phyloP scores from a whole-genome alignment of 805 yeast species.

The Teunomyces cretensis region DNA sequence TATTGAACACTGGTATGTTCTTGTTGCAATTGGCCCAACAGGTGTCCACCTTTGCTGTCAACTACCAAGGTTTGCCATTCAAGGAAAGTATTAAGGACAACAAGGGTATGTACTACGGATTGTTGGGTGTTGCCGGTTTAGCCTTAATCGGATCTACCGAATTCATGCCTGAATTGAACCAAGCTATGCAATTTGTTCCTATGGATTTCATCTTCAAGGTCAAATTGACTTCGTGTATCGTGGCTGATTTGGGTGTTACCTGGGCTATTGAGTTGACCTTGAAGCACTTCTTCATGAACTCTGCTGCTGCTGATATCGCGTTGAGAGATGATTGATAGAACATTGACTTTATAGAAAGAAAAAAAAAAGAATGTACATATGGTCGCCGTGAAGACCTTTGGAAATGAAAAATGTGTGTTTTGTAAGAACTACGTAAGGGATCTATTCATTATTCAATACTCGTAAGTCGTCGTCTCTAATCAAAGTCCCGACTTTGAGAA shows the following conservation, averaged over 20 bases:
- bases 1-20: slow-evolving; percentile 94
- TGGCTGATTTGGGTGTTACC: slow-evolving; percentile 73
- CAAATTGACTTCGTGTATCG: slow-evolving; percentile 70
- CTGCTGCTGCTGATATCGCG: slow-evolving; percentile 90
- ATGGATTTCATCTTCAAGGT: slow-evolving; percentile 74
- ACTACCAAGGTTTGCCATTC: slow-evolving; percentile 96
- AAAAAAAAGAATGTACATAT: not conserved
- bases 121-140: slow-evolving; percentile 84
- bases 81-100: slow-evolving; percentile 87
- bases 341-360: not conserved
- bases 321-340: slow-evolving; percentile 26
- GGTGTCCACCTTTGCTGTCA: slow-evolving; percentile 95
- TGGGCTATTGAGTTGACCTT: slow-evolving; percentile 78
- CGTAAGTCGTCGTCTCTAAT: slow-evolving; percentile 28
- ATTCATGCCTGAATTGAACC: slow-evolving; percentile 90
- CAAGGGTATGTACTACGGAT: slow-evolving; percentile 95
- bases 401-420: not conserved
- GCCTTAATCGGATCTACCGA: slow-evolving; percentile 93
- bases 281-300: slow-evolving; percentile 86
- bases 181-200: slow-evolving; percentile 87
- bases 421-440: not conserved
- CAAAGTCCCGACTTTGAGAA: slow-evolving; percentile 24
- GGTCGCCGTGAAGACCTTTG: not conserved
- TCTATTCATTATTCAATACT: slow-evolving; percentile 9
- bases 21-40: slow-evolving; percentile 93